Evolutionary conservation across 139 green algal species (phyloP).

Genomic region (Chlorella sp.): DNA sequence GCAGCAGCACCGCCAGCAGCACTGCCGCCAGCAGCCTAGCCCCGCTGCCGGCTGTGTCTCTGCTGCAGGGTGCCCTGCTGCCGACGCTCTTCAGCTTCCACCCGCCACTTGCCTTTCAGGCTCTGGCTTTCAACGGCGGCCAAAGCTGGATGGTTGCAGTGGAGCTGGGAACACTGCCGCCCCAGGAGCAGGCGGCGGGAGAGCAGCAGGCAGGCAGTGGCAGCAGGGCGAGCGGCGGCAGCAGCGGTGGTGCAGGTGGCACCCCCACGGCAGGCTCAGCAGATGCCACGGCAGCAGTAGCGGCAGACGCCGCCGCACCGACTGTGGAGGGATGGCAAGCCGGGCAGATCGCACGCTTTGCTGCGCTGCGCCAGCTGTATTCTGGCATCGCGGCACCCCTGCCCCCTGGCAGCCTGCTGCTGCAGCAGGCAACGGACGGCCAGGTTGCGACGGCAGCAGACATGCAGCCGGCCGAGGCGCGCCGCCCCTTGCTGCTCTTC

Average conservation of each 20-base stretch:
- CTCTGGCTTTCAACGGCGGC: not conserved
- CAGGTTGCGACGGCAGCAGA: not conserved
- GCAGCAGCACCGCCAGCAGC: not conserved
- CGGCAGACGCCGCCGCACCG: not conserved
- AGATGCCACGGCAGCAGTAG: not conserved
- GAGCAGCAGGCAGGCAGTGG: not conserved
- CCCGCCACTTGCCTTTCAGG: constrained; percentile 1
- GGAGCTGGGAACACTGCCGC: not conserved
- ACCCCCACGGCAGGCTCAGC: not conserved
- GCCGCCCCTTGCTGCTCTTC: not conserved
- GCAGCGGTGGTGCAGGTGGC: no score
- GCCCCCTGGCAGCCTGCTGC: no score
- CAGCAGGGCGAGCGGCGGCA: not conserved
- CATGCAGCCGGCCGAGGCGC: not conserved
- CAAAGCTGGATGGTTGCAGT: not conserved
- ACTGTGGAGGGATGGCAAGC: not conserved
- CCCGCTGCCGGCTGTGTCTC: not conserved
- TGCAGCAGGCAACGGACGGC: not conserved
- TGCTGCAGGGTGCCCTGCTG: constrained; percentile 1
- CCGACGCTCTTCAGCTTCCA: constrained; percentile 3
- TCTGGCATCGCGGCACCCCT: not conserved
- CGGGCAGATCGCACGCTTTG: constrained; percentile 7
- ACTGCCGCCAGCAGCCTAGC: not conserved
- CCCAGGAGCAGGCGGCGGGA: no score
- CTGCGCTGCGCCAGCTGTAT: not conserved